These are phyloP conservation scores for Pythium apleroticum DNA, from an alignment of 352 stramenopile genomes.

Conservation along the genomic window DNA sequence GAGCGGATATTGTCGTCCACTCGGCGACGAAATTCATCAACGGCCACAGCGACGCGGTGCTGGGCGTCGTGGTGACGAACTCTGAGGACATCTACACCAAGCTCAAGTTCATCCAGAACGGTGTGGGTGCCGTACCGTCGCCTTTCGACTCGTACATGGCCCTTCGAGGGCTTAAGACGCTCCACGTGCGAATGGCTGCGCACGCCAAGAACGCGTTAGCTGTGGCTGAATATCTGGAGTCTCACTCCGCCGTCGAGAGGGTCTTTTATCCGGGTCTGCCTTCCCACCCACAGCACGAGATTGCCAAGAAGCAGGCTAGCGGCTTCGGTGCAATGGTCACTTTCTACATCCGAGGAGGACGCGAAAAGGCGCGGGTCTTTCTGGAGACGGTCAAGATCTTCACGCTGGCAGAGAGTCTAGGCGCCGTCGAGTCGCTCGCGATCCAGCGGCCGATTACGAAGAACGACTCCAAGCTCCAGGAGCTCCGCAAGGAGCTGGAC, in stretches of 20 bases:
- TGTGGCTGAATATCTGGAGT: constrained; percentile 89
- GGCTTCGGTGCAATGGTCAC: constrained; percentile 88
- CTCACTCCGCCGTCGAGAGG: constrained; percentile 88
- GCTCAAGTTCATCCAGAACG: constrained; percentile 92
- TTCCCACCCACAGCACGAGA: constrained; percentile 88
- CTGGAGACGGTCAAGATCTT: constrained; percentile 93
- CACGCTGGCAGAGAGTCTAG: constrained; percentile 94
- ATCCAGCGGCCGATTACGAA: constrained; percentile 96
- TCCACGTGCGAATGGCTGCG: constrained; percentile 87
- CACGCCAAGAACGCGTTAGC: constrained; percentile 93
- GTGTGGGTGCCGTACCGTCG: constrained; percentile 90
- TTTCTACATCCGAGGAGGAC: constrained; percentile 92
- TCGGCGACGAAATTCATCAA: constrained; percentile 97
- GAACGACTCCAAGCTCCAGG: constrained; percentile 89
- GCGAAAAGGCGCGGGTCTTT: constrained; percentile 85
- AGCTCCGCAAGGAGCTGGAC: constrained; percentile 86
- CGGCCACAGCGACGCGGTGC: constrained; percentile 93
- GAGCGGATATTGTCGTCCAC: constrained; percentile 92
- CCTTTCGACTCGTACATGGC: constrained; percentile 95
- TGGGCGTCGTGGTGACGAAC: constrained; percentile 90
- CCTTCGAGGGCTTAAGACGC: constrained; percentile 95
- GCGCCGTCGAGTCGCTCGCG: constrained; percentile 91
- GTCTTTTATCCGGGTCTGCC: constrained; percentile 92
- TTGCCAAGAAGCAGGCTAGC: constrained; percentile 76
- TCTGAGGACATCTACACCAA: constrained; percentile 91